Conservation (phyloP, 1,139 yeast species). For the Candida sanyaensis region DNA sequence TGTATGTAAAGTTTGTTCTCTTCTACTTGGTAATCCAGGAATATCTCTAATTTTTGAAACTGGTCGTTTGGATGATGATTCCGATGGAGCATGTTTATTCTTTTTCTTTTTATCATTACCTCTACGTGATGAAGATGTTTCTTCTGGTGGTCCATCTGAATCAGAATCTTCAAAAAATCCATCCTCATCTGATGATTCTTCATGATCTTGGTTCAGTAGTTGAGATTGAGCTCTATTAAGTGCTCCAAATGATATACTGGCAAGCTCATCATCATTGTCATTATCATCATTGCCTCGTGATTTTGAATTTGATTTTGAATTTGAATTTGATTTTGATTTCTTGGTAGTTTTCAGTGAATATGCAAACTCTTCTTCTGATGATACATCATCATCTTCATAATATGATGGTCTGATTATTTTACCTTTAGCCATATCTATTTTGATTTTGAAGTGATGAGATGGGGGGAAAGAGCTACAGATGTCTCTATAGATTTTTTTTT, state of each 20-base stretch:
- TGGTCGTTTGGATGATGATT: constrained; percentile 68
- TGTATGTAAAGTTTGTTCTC: constrained; percentile 49
- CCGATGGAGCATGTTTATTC: constrained; percentile 81
- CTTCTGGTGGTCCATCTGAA: constrained; percentile 19
- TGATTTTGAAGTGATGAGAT: not conserved
- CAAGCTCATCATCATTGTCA: constrained; percentile 23
- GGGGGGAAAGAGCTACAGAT: not conserved
- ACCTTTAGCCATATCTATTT: constrained; percentile 7
- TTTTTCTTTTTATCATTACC: constrained; percentile 27
- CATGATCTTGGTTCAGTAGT: constrained; percentile 33
- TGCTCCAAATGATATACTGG: constrained; percentile 56
- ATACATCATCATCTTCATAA: constrained; percentile 15
- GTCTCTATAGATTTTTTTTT: not conserved
- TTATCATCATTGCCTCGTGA: constrained; percentile 12
- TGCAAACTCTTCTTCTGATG: constrained; percentile 21
- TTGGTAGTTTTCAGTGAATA: constrained; percentile 12
- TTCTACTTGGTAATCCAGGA: constrained; percentile 63
- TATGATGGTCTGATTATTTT: constrained; percentile 20
- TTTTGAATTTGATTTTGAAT: too few species aligned
- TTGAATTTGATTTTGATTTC: constrained; percentile 2
- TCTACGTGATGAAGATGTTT: constrained; percentile 15
- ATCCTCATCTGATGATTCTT: constrained; percentile 18
- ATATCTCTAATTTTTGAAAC: constrained; percentile 71
- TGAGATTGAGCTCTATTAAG: constrained; percentile 57
- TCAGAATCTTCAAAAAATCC: constrained; percentile 15